A percentile compares a stretch with the other conserved stretches of the same genome.
These are phyloP conservation scores for Tylopilus sp. DNA, from an alignment of 768 basidiomycete species.

Conservation along the genomic window DNA sequence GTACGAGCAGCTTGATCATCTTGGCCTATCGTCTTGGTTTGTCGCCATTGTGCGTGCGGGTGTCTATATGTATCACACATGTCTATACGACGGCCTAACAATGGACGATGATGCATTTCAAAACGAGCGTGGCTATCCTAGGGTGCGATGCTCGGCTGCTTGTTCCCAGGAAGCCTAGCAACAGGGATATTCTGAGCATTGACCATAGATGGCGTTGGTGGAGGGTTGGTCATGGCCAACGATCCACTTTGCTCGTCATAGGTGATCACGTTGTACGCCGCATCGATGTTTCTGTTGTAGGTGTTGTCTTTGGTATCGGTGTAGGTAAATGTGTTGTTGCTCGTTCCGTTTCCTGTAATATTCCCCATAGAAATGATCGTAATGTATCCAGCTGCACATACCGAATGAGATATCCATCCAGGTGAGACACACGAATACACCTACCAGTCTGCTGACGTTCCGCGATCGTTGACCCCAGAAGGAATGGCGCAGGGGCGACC, in stretches of 20 bases:
- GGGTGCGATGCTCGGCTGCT: conserved; percentile 1
- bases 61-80: conserved; percentile 10
- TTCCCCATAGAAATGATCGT: conserved; percentile 42
- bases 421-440: conserved; percentile 10
- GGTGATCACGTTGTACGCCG: conserved; percentile 58
- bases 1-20: not conserved
- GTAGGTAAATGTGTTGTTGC: conserved; percentile 64
- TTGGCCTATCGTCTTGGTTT: not conserved
- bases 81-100: conserved; percentile 4
- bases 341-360: conserved; percentile 66
- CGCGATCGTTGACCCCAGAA: conserved; percentile 52
- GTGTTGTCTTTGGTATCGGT: conserved; percentile 58
- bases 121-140: not conserved
- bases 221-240: conserved; percentile 29
- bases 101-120: not conserved
- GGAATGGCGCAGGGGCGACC: conserved; percentile 55
- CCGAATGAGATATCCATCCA: not conserved
- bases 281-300: conserved; percentile 56
- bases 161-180: conserved; percentile 37
- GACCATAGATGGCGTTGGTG: conserved; percentile 1
- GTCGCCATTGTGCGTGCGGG: not conserved
- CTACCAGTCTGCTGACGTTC: conserved; percentile 59
- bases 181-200: conserved; percentile 3
- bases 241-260: conserved; percentile 55
- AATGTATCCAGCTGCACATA: conserved; percentile 47